Conservation (phyloP, 805 yeast genomes). For the Metschnikowia lunata region DNA sequence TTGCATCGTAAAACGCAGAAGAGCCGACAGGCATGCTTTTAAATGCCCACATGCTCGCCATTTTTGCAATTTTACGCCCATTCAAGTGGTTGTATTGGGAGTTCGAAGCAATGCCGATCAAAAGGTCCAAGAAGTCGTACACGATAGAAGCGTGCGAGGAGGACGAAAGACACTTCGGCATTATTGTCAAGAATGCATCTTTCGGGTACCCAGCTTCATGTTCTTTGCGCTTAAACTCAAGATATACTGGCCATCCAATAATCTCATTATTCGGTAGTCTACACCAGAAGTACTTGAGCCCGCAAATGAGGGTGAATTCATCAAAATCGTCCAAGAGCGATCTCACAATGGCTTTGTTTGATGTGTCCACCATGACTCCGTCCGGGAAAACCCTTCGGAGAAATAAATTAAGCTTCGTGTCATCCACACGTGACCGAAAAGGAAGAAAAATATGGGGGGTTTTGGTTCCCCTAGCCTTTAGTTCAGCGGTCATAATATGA, state of each 20-base stretch:
- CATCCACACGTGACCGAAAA: slow-evolving; percentile 66
- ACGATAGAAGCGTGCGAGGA: slow-evolving; percentile 89
- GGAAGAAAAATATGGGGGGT: slow-evolving; percentile 75
- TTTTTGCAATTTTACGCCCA: slow-evolving; percentile 72
- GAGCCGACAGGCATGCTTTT: slow-evolving; percentile 16
- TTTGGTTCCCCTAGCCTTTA: slow-evolving; percentile 56
- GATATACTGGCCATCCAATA: slow-evolving; percentile 82
- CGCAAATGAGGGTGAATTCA: slow-evolving; percentile 67
- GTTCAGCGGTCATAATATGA: slow-evolving; percentile 65
- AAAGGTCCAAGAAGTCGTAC: slow-evolving; percentile 77
- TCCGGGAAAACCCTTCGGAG: slow-evolving; percentile 55
- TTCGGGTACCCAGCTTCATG: slow-evolving; percentile 61
- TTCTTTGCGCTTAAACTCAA: slow-evolving; percentile 63
- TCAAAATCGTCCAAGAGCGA: slow-evolving; percentile 49
- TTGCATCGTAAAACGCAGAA: slow-evolving; percentile 37
- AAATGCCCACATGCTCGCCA: slow-evolving; percentile 91
- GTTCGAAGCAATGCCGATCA: slow-evolving; percentile 74
- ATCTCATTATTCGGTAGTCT: slow-evolving; percentile 74
- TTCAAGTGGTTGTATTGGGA: slow-evolving; percentile 73
- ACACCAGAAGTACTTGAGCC: slow-evolving; percentile 82
- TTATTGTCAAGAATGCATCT: slow-evolving; percentile 69
- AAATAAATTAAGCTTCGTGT: slow-evolving; percentile 53
- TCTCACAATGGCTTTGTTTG: slow-evolving; percentile 34
- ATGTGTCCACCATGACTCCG: slow-evolving; percentile 40
- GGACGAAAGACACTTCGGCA: slow-evolving; percentile 80